Evolutionary conservation across 306 rosid species (phyloP).

Genomic region (Prunus campanulata): DNA sequence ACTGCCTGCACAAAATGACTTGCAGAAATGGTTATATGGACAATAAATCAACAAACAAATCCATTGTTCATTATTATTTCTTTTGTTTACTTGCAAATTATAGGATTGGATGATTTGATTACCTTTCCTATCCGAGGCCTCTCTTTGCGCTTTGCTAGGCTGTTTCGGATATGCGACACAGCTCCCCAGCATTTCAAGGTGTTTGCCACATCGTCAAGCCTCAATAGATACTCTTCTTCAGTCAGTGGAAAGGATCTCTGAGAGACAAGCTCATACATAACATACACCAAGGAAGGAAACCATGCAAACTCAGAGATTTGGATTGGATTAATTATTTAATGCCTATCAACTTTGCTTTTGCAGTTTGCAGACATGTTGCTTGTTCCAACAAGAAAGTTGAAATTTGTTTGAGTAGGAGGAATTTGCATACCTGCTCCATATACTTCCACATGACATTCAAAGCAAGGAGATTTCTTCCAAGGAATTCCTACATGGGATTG

Average conservation of each 20-base stretch:
- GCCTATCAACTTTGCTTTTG: background rate
- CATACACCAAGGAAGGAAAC: background rate
- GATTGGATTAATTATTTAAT: background rate
- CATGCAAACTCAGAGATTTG: background rate
- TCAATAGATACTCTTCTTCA: slow-evolving; percentile 92
- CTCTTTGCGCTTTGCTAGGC: slow-evolving; percentile 75
- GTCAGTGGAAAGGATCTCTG: slow-evolving; percentile 93
- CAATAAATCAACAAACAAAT: background rate
- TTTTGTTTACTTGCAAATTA: background rate
- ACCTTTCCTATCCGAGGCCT: slow-evolving; percentile 98
- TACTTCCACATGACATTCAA: slow-evolving; percentile 99
- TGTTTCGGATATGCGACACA: slow-evolving; percentile 92
- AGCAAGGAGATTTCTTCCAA: slow-evolving; percentile 95
- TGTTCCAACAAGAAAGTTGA: background rate
- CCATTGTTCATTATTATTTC: background rate
- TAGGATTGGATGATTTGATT: too few species aligned
- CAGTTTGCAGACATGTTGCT: background rate
- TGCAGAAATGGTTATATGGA: background rate
- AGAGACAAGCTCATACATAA: background rate
- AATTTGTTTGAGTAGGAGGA: slow-evolving; percentile 7
- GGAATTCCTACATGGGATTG: slow-evolving; percentile 62
- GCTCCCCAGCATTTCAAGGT: slow-evolving; percentile 97
- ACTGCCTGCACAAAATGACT: slow-evolving; percentile 63
- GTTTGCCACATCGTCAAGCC: slow-evolving; percentile 93
- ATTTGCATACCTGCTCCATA: slow-evolving; percentile 77